Evolutionary conservation across 1,139 yeast genomes (phyloP).

Genomic region (Ogataea hybrid): DNA sequence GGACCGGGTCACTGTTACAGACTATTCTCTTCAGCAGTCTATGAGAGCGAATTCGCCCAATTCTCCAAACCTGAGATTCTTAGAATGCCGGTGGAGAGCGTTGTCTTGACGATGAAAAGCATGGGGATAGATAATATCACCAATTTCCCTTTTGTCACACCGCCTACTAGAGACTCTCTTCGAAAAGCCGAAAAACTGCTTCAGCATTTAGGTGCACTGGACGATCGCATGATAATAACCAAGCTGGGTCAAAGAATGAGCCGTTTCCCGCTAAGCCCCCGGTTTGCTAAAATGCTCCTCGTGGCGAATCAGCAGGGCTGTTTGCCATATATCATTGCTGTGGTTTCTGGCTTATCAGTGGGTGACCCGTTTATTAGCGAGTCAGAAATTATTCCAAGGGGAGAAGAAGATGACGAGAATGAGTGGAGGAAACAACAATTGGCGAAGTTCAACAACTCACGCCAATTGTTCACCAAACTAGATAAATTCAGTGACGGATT

Average conservation of each 20-base stretch:
- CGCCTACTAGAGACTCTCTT: slow-evolving; percentile 69
- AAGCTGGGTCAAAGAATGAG: slow-evolving; percentile 84
- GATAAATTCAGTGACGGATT: slow-evolving; percentile 77
- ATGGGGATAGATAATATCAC: slow-evolving; percentile 92
- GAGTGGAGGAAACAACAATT: slow-evolving; percentile 45
- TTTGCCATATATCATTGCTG: slow-evolving; percentile 80
- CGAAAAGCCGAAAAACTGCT: slow-evolving; percentile 66
- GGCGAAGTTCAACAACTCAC: slow-evolving; percentile 59
- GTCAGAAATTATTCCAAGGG: slow-evolving; percentile 50
- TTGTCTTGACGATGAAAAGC: slow-evolving; percentile 90
- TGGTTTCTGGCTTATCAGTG: slow-evolving; percentile 90
- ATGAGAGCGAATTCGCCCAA: slow-evolving; percentile 77
- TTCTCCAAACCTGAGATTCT: slow-evolving; percentile 88
- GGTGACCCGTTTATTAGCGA: slow-evolving; percentile 87
- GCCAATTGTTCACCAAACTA: slow-evolving; percentile 51
- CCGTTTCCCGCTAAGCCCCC: slow-evolving; percentile 87
- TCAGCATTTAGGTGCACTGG: slow-evolving; percentile 77
- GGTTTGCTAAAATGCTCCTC: slow-evolving; percentile 86
- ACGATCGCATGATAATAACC: slow-evolving; percentile 54
- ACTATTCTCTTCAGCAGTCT: too few relatives aligned
- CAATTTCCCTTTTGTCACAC: slow-evolving; percentile 96
- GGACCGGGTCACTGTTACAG: too few relatives aligned
- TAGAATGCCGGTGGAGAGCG: slow-evolving; percentile 95
- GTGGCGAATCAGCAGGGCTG: slow-evolving; percentile 87
- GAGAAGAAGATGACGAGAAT: slow-evolving; percentile 40